These are phyloP conservation scores for Bipolaris oryzae DNA, from an alignment of 2,329 filamentous ascomycete species.

Conservation along the genomic window DNA sequence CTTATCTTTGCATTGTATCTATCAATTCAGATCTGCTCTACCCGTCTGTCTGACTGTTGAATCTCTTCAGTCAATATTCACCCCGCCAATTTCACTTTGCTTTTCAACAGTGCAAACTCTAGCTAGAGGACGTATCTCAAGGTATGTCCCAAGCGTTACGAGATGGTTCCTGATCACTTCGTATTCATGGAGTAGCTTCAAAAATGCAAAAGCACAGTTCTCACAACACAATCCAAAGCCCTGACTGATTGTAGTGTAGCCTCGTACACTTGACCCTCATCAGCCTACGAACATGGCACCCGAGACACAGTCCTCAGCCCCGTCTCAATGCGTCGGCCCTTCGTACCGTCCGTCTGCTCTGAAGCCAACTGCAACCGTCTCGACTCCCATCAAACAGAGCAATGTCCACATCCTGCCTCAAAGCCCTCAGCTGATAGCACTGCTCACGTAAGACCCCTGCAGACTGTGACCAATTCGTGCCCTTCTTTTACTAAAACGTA, in stretches of 20 bases:
- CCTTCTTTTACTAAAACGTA: constrained; percentile 10
- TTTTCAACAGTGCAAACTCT: constrained; percentile 4
- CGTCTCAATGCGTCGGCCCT: constrained; percentile 73
- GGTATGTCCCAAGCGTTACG: constrained; percentile 3
- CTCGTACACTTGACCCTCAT: background rate
- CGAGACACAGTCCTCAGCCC: constrained; percentile 43
- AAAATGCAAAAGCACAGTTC: background rate
- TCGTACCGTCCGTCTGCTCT: constrained; percentile 76
- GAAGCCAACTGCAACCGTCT: constrained; percentile 88
- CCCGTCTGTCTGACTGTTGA: constrained; percentile 16
- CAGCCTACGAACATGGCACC: constrained; percentile 32
- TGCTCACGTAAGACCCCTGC: constrained; percentile 80
- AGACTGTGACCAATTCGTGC: constrained; percentile 6
- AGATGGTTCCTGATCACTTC: background rate
- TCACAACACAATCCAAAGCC: background rate
- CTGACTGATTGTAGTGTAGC: constrained; percentile 10
- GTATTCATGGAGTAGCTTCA: background rate
- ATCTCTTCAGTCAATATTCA: constrained; percentile 20
- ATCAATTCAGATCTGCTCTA: constrained; percentile 18
- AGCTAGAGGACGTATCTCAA: background rate
- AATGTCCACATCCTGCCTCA: constrained; percentile 91
- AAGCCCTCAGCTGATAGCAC: constrained; percentile 94
- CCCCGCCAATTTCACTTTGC: constrained; percentile 12
- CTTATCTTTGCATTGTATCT: constrained; percentile 27
- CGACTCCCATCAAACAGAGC: constrained; percentile 76